Evolutionary conservation across 768 basidiomycete genomes (phyloP).

Genomic region (Steccherinum ochraceum): DNA sequence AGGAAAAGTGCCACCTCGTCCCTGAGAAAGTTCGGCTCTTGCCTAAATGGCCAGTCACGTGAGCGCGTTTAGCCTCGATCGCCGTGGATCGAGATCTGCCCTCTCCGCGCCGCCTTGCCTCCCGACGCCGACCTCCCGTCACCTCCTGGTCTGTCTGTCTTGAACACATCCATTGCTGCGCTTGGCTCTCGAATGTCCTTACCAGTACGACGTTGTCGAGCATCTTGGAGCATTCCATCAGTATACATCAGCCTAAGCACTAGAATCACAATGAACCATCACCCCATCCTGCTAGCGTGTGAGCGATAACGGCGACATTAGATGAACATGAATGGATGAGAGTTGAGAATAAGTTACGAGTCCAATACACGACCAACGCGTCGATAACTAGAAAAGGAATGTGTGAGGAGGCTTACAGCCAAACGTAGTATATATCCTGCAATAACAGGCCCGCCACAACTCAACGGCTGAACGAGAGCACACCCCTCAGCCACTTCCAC

Average conservation of each 20-base stretch:
- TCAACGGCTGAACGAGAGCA: background rate
- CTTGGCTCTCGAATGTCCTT: too few species aligned
- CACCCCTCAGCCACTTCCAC: background rate
- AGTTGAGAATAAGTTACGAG: background rate
- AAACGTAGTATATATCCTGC: background rate
- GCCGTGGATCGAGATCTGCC: background rate
- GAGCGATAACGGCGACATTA: background rate
- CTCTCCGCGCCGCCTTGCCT: too few species aligned
- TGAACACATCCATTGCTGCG: too few species aligned
- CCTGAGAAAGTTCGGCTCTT: too few species aligned
- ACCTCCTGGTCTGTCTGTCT: background rate
- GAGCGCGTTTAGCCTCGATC: background rate
- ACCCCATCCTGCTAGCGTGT: background rate
- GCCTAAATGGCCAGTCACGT: background rate
- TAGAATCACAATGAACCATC: background rate
- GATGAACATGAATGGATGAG: too few species aligned
- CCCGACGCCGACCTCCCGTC: background rate
- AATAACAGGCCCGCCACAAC: too few species aligned
- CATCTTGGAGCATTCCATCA: too few species aligned
- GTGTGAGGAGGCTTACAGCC: background rate
- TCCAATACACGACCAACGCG: too few species aligned
- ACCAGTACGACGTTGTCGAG: too few species aligned
- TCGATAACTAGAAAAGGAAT: background rate
- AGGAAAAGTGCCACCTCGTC: too few species aligned
- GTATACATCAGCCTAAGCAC: too few species aligned